Evolutionary conservation across 352 stramenopile species (phyloP).

Genomic region (Globisporangium echinulatum): DNA sequence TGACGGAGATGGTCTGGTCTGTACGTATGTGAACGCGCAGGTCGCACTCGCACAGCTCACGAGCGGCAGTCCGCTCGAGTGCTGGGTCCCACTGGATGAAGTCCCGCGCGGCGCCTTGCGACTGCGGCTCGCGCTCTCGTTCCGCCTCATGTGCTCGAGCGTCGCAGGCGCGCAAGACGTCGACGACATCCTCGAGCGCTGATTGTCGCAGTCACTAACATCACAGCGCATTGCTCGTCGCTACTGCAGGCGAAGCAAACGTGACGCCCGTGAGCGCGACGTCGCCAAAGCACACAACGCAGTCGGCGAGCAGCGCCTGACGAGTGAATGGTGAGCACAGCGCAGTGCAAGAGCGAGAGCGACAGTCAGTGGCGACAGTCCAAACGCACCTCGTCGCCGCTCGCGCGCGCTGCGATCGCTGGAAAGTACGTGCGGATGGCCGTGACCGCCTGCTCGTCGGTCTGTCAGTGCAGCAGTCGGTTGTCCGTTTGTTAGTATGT

Average conservation of each 20-base stretch:
- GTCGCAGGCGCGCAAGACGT: constrained; percentile 20
- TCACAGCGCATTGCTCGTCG: neutral
- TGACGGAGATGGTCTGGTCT: neutral
- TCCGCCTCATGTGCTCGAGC: constrained; percentile 76
- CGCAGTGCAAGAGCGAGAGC: neutral
- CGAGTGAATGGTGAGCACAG: neutral
- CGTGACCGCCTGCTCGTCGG: constrained; percentile 41
- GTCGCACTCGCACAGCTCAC: constrained; percentile 45
- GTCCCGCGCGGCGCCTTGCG: constrained; percentile 50
- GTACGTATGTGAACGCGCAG: constrained; percentile 16
- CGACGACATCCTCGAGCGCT: constrained; percentile 12
- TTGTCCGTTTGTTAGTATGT: neutral
- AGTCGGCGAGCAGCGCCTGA: constrained; percentile 25
- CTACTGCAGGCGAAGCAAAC: constrained; percentile 5
- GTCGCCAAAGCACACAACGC: constrained; percentile 39
- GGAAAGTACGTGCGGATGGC: constrained; percentile 63
- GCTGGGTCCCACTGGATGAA: constrained; percentile 62
- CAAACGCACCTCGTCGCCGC: constrained; percentile 26
- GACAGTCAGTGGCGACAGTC: neutral
- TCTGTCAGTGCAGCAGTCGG: constrained; percentile 18
- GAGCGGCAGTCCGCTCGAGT: constrained; percentile 53
- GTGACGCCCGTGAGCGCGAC: constrained; percentile 27
- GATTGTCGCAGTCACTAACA: neutral
- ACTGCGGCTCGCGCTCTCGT: constrained; percentile 57
- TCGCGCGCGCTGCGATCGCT: constrained; percentile 37